These are phyloP conservation scores for Linaria vulgaris DNA, from an alignment of 257 asterid genomes.

Conservation along the genomic window DNA sequence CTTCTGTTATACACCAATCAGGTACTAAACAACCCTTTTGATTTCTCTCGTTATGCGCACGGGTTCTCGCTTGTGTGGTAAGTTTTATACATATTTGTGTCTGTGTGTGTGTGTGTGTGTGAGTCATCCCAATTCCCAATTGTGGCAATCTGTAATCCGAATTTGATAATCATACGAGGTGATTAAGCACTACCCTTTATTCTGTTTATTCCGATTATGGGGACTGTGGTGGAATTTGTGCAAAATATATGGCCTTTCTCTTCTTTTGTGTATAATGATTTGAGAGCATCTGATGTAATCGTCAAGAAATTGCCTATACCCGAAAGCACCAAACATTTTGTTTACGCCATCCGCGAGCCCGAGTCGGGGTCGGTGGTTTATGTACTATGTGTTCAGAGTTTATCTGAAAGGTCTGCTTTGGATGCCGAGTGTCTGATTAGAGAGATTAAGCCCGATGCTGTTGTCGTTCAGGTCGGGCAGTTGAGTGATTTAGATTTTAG, in stretches of 20 bases:
- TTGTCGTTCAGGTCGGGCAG: slow-evolving; percentile 70
- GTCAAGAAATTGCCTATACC: slow-evolving; percentile 68
- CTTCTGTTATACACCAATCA: no score
- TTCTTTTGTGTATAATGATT: slow-evolving; percentile 45
- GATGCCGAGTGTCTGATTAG: slow-evolving; percentile 78
- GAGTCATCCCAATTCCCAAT: no score
- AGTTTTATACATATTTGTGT: no score
- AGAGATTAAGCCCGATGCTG: slow-evolving; percentile 85
- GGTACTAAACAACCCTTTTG: no score
- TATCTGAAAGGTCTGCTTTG: slow-evolving; percentile 74
- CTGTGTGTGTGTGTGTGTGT: no score
- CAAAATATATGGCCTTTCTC: slow-evolving; percentile 79
- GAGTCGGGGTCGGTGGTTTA: slow-evolving; percentile 61
- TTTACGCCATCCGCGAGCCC: slow-evolving; percentile 72
- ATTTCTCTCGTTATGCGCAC: no score
- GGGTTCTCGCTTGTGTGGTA: no score
- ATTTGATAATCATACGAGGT: slow-evolving; percentile 20
- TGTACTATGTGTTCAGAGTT: slow-evolving; percentile 72
- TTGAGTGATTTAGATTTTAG: slow-evolving; percentile 31
- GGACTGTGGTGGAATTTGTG: slow-evolving; percentile 47
- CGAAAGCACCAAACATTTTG: slow-evolving; percentile 72
- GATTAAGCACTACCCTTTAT: not conserved
- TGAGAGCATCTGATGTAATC: slow-evolving; percentile 66
- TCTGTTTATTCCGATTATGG: slow-evolving; percentile 30
- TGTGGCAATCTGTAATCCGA: no score